Evolutionary conservation across 2,329 filamentous ascomycete genomes (phyloP).

Genomic region (Truncatella angustata): DNA sequence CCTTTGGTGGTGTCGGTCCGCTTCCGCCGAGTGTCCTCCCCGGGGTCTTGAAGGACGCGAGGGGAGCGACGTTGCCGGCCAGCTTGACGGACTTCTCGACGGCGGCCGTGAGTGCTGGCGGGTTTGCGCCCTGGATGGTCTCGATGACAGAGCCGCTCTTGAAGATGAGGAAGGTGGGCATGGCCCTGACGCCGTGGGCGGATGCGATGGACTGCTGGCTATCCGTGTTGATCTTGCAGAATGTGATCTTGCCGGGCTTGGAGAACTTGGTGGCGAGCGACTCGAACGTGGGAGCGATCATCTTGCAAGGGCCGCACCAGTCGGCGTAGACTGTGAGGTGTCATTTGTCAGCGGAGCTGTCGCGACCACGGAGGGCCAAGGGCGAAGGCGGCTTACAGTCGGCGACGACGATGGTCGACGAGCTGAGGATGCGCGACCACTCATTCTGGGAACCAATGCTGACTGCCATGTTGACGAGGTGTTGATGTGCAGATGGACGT

Average conservation of each 20-base stretch:
- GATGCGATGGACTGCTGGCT: conserved; percentile 73
- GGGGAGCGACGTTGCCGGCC: conserved; percentile 38
- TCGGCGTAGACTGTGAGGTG: conserved; percentile 76
- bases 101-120: conserved; percentile 69
- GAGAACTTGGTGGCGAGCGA: conserved; percentile 77
- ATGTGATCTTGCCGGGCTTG: conserved; percentile 78
- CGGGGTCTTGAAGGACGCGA: conserved; percentile 49
- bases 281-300: conserved; percentile 87
- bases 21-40: conserved; percentile 57
- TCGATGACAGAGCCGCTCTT: conserved; percentile 70
- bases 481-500: not conserved
- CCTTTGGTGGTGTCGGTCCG: conserved; percentile 18
- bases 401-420: conserved; percentile 77
- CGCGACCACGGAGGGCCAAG: conserved; percentile 16
- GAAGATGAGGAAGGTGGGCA: conserved; percentile 95
- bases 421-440: conserved; percentile 69
- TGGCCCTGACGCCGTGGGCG: conserved; percentile 76
- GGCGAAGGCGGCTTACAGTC: conserved; percentile 73
- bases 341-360: conserved; percentile 8
- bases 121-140: conserved; percentile 80
- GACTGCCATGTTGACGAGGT: conserved; percentile 26
- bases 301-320: conserved; percentile 93
- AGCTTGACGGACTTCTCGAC: conserved; percentile 69
- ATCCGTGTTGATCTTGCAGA: conserved; percentile 91
- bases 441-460: conserved; percentile 65